Base-by-base conservation (phyloP, 768 basidiomycete genomes). In the Tubosaeta sp. region DNA sequence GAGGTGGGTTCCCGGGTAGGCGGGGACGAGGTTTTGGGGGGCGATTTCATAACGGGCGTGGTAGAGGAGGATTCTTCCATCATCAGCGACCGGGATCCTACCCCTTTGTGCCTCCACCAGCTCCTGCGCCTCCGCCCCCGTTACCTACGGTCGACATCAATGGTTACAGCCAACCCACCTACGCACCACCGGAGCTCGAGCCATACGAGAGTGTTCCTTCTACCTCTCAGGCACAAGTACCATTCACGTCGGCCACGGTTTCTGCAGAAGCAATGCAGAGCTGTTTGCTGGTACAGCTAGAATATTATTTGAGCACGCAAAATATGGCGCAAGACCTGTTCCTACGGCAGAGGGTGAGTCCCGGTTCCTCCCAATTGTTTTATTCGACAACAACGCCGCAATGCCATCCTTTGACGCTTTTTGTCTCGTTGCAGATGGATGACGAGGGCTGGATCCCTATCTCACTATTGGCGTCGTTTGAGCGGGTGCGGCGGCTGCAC, bases 281-380 rank as follows among this genome's bases (percentile, higher is more conserved):
- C 60, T 83, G 79, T 64, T 73, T 95, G 24, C 77, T 95, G 39
- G 85, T 82, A 1, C 88, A 95, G 68, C 70, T 95, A 46, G 94
- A 95, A 69, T 96, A 92, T 68, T 97, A 95, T 71, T 76, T 97
- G 58, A 90, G 91, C 59, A 76, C 86, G 49, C 85, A 96, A 65
- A 96, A 95, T 64, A 76, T 97, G 72, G 87, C 80, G n/a, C 81
- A 84, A 64, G 94, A 97, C 66, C 77, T 87, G 57, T 95, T 79
- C 71, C 73, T 97, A 31, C 78, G 91, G 46, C 78, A 84, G 69
- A 75, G 81, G 72, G 92, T 90, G 59, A 63, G 84, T 75, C 14
- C 43, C 43, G 30, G 27, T 14, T 29, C 22, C n/a, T 53, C 8
- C 25, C 13, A 6, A 16, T 5, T 43, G 24, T 41, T 24, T 32